Percentiles rank a stretch among this genome's conserved stretches.
These are phyloP conservation scores for Cucurbita ficifolia DNA, from an alignment of 306 rosid genomes.

Conservation along the genomic window DNA sequence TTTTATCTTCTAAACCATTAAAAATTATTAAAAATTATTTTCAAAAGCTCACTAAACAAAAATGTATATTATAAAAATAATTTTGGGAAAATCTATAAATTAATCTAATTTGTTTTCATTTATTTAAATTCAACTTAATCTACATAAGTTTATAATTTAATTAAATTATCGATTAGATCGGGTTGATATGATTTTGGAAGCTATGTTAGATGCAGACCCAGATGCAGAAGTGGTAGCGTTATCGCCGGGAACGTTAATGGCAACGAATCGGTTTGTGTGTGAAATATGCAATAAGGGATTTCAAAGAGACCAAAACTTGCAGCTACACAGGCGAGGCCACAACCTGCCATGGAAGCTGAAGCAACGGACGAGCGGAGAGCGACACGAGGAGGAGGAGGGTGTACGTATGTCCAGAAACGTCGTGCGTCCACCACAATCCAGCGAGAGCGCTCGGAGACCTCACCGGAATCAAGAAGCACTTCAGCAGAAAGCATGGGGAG, in stretches of 20 bases:
- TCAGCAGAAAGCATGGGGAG: conserved; percentile 75
- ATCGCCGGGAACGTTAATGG: conserved; percentile 60
- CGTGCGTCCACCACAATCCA: conserved; percentile 75
- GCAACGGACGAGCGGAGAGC: conserved; percentile 40
- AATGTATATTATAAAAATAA: too few species aligned
- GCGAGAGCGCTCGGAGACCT: conserved; percentile 76
- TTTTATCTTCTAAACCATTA: too few species aligned
- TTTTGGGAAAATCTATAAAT: too few species aligned
- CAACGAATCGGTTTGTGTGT: conserved; percentile 65
- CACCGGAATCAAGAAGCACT: conserved; percentile 83
- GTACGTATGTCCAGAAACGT: conserved; percentile 64
- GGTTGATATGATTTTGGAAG: too few species aligned
- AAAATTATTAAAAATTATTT: too few species aligned
- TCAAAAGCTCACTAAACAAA: too few species aligned
- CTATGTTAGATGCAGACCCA: conserved; percentile 32
- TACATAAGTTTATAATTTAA: too few species aligned
- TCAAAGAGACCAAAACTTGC: conserved; percentile 78
- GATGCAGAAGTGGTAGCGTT: conserved; percentile 67
- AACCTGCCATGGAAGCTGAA: conserved; percentile 85
- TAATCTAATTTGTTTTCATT: too few species aligned
- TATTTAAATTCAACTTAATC: too few species aligned
- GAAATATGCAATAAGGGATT: conserved; percentile 34
- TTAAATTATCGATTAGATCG: too few species aligned
- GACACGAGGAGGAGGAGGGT: conserved; percentile 34
- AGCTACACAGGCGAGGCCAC: conserved; percentile 76